Conservation (phyloP, 345 rosid genomes). For the Ceriops decandra region DNA sequence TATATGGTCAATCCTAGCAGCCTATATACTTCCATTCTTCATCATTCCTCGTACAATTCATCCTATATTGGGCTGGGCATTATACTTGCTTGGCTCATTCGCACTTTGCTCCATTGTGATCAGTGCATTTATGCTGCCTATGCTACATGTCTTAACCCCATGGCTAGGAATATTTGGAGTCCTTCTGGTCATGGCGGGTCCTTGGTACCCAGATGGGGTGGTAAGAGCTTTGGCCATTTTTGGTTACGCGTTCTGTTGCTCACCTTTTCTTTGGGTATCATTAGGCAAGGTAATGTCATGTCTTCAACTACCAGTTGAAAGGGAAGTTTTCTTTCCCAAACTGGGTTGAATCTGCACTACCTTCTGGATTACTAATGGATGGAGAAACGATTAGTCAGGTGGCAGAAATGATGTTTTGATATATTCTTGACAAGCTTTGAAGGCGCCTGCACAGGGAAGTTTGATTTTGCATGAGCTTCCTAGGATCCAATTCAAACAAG, state of each 20-base stretch:
- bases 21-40: conserved; percentile 74
- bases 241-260: conserved; percentile 64
- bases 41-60: conserved; percentile 77
- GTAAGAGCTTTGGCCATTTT: conserved; percentile 67
- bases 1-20: conserved; percentile 64
- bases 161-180: conserved; percentile 63
- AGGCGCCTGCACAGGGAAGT: conserved; percentile 5
- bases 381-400: no score
- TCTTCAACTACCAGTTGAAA: conserved; percentile 66
- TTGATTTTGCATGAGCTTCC: conserved; percentile 10
- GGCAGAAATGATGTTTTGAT: not conserved
- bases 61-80: conserved; percentile 73
- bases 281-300: conserved; percentile 46
- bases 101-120: conserved; percentile 59
- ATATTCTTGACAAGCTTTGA: not conserved
- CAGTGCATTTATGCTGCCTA: conserved; percentile 66
- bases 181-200: conserved; percentile 79
- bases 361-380: conserved; percentile 19
- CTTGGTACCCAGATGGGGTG: conserved; percentile 67
- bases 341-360: conserved; percentile 32
- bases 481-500: no score
- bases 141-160: conserved; percentile 48
- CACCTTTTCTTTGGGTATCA: conserved; percentile 68
- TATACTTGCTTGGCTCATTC: conserved; percentile 69
- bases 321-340: conserved; percentile 69